Base-by-base conservation (phyloP, 2,329 filamentous ascomycete genomes). In the Fusarium sororula region DNA sequence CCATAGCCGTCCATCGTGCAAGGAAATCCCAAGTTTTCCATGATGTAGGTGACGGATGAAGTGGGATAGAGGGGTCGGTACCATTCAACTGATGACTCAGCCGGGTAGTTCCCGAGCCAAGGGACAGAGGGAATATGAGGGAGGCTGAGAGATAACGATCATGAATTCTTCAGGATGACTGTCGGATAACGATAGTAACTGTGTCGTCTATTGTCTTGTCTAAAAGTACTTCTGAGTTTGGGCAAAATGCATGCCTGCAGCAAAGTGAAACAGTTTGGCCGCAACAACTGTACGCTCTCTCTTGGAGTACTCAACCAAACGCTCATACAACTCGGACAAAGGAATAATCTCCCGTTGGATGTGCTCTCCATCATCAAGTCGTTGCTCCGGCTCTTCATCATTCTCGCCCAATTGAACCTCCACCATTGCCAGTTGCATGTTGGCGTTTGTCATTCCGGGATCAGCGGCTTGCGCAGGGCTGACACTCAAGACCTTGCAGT, bases 141-240 rank as follows among this genome's bases (percentile, higher is more conserved):
- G 15, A 38, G 37, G 10, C 37, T 38, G 14, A 24, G 41, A 42
- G 41, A 24, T 15, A 7, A 17, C n/a, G 41, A 12, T 24, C 39
- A 15, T 11, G n/a, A 42, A 7, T 12, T 10, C 24, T 22, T 48
- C 20, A 30, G 22, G 22, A n/a, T 26, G 11, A 12, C 17, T 32
- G 15, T 32, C 22, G 11, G 4, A 7, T 10, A 50, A 26, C 26
- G 26, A 26, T 26, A 26, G 26, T 26, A 6, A 26, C 26, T 26
- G 6, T 26, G 24, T 26, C n/a, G n/a, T 54, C 50, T 54, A 54
- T 54, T 53, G 4, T 38, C 50, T 69, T 12, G 6, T 39, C 56
- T 69, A 75, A 9, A 77, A 78, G 20, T 78, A 78, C 61, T 78
- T 78, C 39, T 78, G 77, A 35, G 77, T 78, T 53, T 78, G 66